phyloP scores from a whole-genome alignment of 2,329 filamentous ascomycete genomes.

The Septoria linicola region DNA sequence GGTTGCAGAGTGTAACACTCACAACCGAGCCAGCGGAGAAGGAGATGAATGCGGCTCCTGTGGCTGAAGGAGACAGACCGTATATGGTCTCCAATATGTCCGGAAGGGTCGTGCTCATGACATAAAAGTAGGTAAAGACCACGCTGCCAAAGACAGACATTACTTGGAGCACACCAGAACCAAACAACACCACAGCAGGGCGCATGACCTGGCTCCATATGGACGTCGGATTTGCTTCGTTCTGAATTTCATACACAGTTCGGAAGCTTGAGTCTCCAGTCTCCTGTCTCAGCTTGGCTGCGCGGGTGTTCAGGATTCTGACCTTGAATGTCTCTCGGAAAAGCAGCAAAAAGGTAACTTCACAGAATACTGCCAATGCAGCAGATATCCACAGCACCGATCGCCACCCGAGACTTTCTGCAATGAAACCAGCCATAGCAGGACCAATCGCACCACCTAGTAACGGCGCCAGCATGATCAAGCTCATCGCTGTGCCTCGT shows the following conservation, averaged over 20 bases:
- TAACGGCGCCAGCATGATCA: conserved; percentile 58
- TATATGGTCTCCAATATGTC: conserved; percentile 45
- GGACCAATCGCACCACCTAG: conserved; percentile 59
- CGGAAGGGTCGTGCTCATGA: conserved; percentile 49
- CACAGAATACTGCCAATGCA: conserved; percentile 50
- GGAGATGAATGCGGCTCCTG: conserved; percentile 55
- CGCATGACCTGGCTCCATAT: conserved; percentile 43
- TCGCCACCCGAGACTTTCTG: conserved; percentile 57
- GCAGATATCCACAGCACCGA: conserved; percentile 53
- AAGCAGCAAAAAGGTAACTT: conserved; percentile 51
- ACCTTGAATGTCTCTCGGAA: conserved; percentile 64
- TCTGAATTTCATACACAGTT: conserved; percentile 24
- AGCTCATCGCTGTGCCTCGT: conserved; percentile 58
- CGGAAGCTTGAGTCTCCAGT: conserved; percentile 20
- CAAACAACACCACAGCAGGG: conserved; percentile 45
- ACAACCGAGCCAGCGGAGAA: conserved; percentile 52
- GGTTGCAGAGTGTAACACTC: conserved; percentile 41
- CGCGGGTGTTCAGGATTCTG: conserved; percentile 52
- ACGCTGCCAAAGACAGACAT: conserved; percentile 48
- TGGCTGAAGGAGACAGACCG: conserved; percentile 49
- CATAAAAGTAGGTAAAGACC: conserved; percentile 48
- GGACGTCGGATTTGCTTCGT: conserved; percentile 6
- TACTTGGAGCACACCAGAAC: conserved; percentile 56
- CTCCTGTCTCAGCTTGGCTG: conserved; percentile 31
- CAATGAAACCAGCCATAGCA: conserved; percentile 55